Base-by-base conservation (phyloP, 306 rosid species). In the Trifolium dubium region DNA sequence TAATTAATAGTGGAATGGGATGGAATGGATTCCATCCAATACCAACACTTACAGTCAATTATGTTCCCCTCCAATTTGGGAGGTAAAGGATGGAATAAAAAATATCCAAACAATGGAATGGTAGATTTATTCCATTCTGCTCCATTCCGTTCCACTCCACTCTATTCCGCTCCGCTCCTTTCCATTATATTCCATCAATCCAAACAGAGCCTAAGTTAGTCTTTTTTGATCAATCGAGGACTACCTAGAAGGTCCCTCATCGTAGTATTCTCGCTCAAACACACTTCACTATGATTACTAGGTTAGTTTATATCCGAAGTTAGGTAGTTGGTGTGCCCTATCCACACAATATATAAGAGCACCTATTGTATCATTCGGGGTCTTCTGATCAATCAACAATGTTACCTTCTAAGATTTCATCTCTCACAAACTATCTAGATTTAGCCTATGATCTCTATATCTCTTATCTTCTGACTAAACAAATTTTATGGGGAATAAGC, bases 401-500 rank as follows among this genome's bases (percentile, higher is more conserved):
- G 50, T 11, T 44, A 44, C 28, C 28, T 50, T 17, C 56, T 50
- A 50, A 50, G 56, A 50, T 5, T 49, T 49, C 54, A 49, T 49
- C 54, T 14, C 19, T 49, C 54, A 14, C 54, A 49, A 34, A 35
- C 40, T 35, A 35, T 35, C 40, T 35, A 35, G 2, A 35, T 13
- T 46, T 46, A 46, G 51, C 51, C 17, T 4, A 46, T 46, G 17
- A 46, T 46, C 50, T 44, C 15, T 44, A 11, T 44, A 12, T 4
- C 51, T 46, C 51, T 5, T 46, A 46, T 12, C 50, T n/a, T 44
- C 50, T 44, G 50, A 44, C 7, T 39, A 74, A 67, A 64, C 34
- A 5, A 66, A 55, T 15, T 2, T 32, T 55, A 2, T 49, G 53
- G 30, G 71, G 50, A n/a, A 67, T 11, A 60, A 46, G 15, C 44